Conservation (phyloP, 805 yeast genomes). For the Ogataea henricii region DNA sequence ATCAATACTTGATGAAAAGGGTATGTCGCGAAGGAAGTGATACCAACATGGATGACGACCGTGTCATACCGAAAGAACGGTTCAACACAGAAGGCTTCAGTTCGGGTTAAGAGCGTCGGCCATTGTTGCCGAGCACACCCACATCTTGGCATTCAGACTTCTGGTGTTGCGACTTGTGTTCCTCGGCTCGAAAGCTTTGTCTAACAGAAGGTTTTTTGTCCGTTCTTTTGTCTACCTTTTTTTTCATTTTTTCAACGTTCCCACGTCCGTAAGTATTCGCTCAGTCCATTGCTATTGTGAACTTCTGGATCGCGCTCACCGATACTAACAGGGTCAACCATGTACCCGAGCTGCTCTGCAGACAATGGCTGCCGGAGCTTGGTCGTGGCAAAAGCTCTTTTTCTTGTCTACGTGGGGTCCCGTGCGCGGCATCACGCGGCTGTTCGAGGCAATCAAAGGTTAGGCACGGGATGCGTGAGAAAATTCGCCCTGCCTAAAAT, state of each 20-base stretch:
- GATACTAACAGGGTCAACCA: too few species aligned
- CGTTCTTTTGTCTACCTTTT: neutral
- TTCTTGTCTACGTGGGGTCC: neutral
- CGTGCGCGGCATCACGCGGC: neutral
- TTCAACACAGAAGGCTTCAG: neutral
- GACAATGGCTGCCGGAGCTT: too few species aligned
- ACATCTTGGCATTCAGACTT: neutral
- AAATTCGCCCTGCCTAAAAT: neutral
- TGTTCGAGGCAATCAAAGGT: neutral
- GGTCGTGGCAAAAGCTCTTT: neutral
- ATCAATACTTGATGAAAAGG: conserved; percentile 17
- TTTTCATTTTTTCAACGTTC: neutral
- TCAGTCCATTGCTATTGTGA: too few species aligned
- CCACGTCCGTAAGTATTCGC: conserved; percentile 6
- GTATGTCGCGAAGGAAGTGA: conserved; percentile 16
- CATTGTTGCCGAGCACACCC: neutral
- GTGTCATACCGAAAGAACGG: neutral
- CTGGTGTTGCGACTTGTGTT: conserved; percentile 1
- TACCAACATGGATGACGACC: neutral
- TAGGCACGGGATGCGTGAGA: neutral
- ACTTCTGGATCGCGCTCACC: neutral
- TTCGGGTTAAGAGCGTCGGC: neutral
- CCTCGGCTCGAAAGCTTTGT: conserved; percentile 1
- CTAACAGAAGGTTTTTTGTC: neutral
- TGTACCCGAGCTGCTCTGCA: too few species aligned